These are phyloP conservation scores for Pilaira anomala DNA, from an alignment of 192 early-diverging fungal species.

Conservation along the genomic window DNA sequence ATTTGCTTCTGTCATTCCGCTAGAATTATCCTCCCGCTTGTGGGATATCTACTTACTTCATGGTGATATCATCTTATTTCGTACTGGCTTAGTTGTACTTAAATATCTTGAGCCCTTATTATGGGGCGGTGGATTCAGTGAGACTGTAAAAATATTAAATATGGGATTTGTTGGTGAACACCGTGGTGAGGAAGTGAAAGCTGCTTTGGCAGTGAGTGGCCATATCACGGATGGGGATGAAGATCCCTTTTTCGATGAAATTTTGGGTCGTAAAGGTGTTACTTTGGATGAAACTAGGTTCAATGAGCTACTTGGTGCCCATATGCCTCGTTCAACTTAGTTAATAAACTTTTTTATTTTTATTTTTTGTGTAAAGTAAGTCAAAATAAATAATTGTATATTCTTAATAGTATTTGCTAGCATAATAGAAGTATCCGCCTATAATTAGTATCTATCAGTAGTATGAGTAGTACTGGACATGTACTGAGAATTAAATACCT, in stretches of 20 bases:
- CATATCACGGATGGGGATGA: slow-evolving; percentile 37
- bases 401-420: too few species aligned
- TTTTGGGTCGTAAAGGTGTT: slow-evolving; percentile 26
- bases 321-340: slow-evolving; percentile 17
- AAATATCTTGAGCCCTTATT: slow-evolving; percentile 40
- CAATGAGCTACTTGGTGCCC: slow-evolving; percentile 22
- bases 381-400: too few species aligned
- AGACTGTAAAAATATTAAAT: slow-evolving; percentile 34
- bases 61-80: slow-evolving; percentile 40
- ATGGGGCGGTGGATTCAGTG: slow-evolving; percentile 38
- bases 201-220: slow-evolving; percentile 36
- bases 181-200: slow-evolving; percentile 38
- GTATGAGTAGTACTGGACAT: too few species aligned
- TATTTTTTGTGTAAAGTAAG: too few species aligned
- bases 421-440: too few species aligned
- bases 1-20: slow-evolving; percentile 38
- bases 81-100: slow-evolving; percentile 33
- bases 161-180: slow-evolving; percentile 41
- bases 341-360: too few species aligned
- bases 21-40: slow-evolving; percentile 35
- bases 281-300: slow-evolving; percentile 22
- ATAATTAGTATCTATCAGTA: too few species aligned
- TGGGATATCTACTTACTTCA: slow-evolving; percentile 43
- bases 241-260: slow-evolving; percentile 38
- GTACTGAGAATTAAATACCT: too few species aligned